Evolutionary conservation across 1,139 yeast species (phyloP).

Genomic region (Debaryomyces fabryi): DNA sequence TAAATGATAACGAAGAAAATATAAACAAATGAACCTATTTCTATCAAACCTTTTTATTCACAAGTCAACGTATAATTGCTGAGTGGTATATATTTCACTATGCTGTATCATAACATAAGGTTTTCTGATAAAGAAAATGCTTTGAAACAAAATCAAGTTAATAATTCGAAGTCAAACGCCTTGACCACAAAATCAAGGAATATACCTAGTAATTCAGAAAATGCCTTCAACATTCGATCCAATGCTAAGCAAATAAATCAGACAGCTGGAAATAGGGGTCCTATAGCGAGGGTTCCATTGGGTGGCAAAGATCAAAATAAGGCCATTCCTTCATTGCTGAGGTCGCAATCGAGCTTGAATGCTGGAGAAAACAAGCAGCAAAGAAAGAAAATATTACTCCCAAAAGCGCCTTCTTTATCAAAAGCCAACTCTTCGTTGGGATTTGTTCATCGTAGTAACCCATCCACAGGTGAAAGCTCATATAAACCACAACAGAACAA

Average conservation of each 20-base stretch:
- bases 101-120: constrained; percentile 6
- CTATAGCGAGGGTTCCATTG: constrained; percentile 41
- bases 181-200: constrained; percentile 6
- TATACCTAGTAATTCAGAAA: constrained; percentile 3
- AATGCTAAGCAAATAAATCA: constrained; percentile 6
- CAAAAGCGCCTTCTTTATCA: constrained; percentile 29
- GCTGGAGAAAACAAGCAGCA: constrained; percentile 8
- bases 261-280: constrained; percentile 1
- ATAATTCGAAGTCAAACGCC: constrained; percentile 2
- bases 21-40: constrained; percentile 6
- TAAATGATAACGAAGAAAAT: constrained; percentile 2
- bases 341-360: constrained; percentile 36
- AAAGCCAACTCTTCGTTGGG: constrained; percentile 47
- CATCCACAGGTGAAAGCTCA: background rate
- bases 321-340: constrained; percentile 29
- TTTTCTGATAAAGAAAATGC: constrained; percentile 19
- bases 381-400: constrained; percentile 18
- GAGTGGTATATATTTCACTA: background rate
- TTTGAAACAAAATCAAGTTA: background rate
- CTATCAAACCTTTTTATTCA: constrained; percentile 13
- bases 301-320: constrained; percentile 53
- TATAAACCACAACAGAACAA: background rate
- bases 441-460: constrained; percentile 23
- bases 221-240: constrained; percentile 4
- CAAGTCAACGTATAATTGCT: background rate